These are phyloP conservation scores for Lagenidium sp. DNA, from an alignment of 352 stramenopile genomes.

Conservation along the genomic window DNA sequence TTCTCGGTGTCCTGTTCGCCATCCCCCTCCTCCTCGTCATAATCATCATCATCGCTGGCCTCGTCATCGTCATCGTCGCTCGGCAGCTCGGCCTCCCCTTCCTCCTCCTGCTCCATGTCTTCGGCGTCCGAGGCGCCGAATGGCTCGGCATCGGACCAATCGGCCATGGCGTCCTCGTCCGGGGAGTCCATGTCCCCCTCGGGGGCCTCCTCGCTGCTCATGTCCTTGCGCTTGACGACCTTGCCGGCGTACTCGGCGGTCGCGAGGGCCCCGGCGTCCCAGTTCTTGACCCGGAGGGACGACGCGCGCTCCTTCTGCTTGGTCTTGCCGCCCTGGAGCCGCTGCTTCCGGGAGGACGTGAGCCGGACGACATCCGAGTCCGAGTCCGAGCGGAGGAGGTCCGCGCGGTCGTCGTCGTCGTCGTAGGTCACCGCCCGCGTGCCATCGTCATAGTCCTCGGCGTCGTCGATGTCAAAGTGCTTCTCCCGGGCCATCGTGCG, in stretches of 20 bases:
- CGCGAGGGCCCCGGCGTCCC: conserved; percentile 40
- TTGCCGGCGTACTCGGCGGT: conserved; percentile 60
- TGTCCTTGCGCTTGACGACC: conserved; percentile 63
- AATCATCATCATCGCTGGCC: conserved; percentile 21
- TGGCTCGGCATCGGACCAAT: conserved; percentile 77
- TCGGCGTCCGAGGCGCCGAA: conserved; percentile 63
- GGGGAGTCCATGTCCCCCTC: conserved; percentile 24
- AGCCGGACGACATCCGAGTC: conserved; percentile 27
- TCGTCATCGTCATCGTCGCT: conserved; percentile 18
- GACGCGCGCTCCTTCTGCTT: conserved; percentile 37
- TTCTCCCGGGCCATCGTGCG: conserved; percentile 40
- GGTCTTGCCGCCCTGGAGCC: conserved; percentile 19
- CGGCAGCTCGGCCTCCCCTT: conserved; percentile 17
- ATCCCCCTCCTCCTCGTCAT: conserved; percentile 24
- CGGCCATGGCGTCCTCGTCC: conserved; percentile 61
- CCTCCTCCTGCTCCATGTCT: conserved; percentile 23
- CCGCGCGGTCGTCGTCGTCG: conserved; percentile 10
- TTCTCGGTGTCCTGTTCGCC: conserved; percentile 58
- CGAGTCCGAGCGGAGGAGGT: conserved; percentile 11
- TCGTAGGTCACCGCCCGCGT: conserved; percentile 48
- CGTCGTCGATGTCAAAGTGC: conserved; percentile 72
- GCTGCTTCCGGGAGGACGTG: conserved; percentile 43
- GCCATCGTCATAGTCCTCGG: conserved; percentile 77
- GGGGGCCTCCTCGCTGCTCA: conserved; percentile 13
- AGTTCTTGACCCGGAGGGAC: conserved; percentile 69